phyloP scores from a whole-genome alignment of 1,284 basidiomycete species.

The Sphaerobolus stellatus region DNA sequence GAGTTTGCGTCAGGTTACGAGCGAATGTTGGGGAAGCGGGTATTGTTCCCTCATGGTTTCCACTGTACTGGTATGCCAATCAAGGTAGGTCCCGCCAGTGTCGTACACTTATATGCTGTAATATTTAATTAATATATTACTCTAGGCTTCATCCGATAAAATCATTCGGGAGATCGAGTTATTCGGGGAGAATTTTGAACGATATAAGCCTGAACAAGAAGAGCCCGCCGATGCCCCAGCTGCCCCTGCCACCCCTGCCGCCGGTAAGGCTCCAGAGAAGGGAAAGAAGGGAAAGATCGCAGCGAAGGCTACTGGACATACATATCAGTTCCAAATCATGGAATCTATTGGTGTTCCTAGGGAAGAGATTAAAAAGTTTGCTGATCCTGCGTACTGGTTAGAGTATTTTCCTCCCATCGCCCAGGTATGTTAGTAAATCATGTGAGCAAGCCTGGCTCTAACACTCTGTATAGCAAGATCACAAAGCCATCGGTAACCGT shows the following conservation, averaged over 20 bases:
- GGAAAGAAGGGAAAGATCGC: constrained; percentile 96
- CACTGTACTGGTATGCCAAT: constrained; percentile 99
- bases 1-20: constrained; percentile 97
- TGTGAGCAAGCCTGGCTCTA: not conserved
- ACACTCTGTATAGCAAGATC: constrained; percentile 58
- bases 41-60: constrained; percentile 93
- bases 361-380: constrained; percentile 92
- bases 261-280: constrained; percentile 59
- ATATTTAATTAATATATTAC: not conserved
- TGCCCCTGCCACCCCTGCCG: constrained; percentile 31
- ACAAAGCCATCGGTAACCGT: constrained; percentile 85
- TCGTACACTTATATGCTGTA: not conserved
- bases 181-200: constrained; percentile 89
- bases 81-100: constrained; percentile 64
- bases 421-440: constrained; percentile 48
- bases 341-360: constrained; percentile 89
- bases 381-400: constrained; percentile 92
- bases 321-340: constrained; percentile 99
- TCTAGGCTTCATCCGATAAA: constrained; percentile 91
- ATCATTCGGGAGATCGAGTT: constrained; percentile 96
- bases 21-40: constrained; percentile 92
- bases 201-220: constrained; percentile 54
- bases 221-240: constrained; percentile 46
- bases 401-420: constrained; percentile 97
- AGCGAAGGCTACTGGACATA: constrained; percentile 91